These are phyloP conservation scores for Coemansia sp. DNA, from an alignment of 371 early-diverging fungal genomes.

Conservation along the genomic window DNA sequence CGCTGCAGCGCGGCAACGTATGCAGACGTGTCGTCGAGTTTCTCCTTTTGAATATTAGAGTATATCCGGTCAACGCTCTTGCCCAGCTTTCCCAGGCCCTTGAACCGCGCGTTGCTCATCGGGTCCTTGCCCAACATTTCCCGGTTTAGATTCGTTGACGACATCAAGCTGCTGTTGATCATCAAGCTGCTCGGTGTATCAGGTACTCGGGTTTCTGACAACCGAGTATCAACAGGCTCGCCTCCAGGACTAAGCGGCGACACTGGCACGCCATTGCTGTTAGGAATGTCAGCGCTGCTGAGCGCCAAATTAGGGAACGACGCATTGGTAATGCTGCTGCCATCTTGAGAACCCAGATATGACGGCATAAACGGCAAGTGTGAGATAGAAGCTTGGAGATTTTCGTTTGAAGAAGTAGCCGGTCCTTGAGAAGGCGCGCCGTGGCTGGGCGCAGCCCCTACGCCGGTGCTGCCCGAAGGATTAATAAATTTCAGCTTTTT, in stretches of 20 bases:
- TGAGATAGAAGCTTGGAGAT: constrained; percentile 27
- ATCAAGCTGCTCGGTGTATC: constrained; percentile 23
- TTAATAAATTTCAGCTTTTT: constrained; percentile 52
- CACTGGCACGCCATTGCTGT: constrained; percentile 17
- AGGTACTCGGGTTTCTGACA: constrained; percentile 21
- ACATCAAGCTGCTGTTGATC: constrained; percentile 12
- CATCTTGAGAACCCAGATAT: constrained; percentile 5
- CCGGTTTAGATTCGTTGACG: constrained; percentile 12
- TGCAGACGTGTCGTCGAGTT: constrained; percentile 47
- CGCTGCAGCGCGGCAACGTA: constrained; percentile 47
- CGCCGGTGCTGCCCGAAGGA: background rate
- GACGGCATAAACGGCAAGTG: constrained; percentile 25
- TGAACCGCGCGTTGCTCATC: constrained; percentile 46
- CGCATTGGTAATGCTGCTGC: constrained; percentile 14
- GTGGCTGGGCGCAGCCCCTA: background rate
- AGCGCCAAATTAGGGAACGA: constrained; percentile 39
- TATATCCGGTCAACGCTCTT: constrained; percentile 53
- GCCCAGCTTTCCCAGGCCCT: constrained; percentile 50
- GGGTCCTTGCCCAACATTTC: constrained; percentile 44
- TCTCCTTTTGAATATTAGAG: constrained; percentile 52
- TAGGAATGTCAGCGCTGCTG: constrained; percentile 31
- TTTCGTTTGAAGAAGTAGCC: constrained; percentile 32
- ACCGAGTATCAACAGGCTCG: constrained; percentile 14
- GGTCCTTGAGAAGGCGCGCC: constrained; percentile 13
- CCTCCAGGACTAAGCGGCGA: constrained; percentile 45